Evolutionary conservation across 768 basidiomycete genomes (phyloP), one percentile per base, ranked within the genome.

Genomic region (Boletus rex-veris): DNA sequence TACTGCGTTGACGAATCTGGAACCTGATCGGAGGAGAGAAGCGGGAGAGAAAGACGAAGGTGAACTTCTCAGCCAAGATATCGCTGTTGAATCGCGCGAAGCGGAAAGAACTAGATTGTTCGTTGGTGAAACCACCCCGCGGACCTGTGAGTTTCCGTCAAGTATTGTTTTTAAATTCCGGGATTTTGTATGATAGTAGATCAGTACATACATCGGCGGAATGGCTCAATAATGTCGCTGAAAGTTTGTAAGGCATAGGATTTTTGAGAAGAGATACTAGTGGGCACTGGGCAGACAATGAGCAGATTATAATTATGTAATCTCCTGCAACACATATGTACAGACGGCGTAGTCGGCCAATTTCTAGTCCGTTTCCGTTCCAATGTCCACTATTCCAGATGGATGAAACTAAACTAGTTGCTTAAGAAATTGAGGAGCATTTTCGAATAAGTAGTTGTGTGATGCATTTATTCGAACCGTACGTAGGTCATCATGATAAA

Each of bases 41-140:
- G 75, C 71, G n/a, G 80, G 79, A 6, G 73, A 67, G 67, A 92
- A 91, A 8, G 75, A 70, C 40, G 74, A 68, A 52, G 75, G 60
- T 40, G 80, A 70, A 37, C 77, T 62, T 67, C 82, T 80, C 51
- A 78, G 75, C 96, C 95, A 98, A 30, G 85, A 77, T 67, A 95
- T 91, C 59, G 92, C 90, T 39, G 92, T 91, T 15, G 89, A 77
- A 78, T 98, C 95, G 67, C 95, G 84, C 43, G 95, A 97, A 55
- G 88, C 90, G 19, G 94, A 97, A 57, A 98, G 78, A 58, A 98
- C 75, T 58, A 92, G 78, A 61, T 84, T 76, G 70, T 90, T 76
- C 28, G 83, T 82, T 35, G 92, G 90, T 41, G 90, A 84, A 49
- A 74, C 81, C 57, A 98, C 76, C 35, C 84, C 88, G 65, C 92